Evolutionary conservation across 257 asterid species (phyloP), one percentile per base, ranked within the genome.

Genomic region (Rubia yunnanensis): DNA sequence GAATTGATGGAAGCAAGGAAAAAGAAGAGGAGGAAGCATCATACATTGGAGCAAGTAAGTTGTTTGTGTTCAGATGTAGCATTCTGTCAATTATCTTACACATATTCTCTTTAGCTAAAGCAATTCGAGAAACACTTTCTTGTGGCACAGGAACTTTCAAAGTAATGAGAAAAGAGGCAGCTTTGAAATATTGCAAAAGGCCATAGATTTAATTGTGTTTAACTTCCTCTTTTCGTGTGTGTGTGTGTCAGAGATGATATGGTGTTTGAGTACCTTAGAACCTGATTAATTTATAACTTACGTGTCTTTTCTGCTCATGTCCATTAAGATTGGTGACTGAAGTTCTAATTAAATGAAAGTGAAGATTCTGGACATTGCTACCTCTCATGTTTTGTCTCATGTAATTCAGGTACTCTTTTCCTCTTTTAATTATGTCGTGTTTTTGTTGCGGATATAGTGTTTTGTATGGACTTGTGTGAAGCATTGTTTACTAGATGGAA

Each of bases 131-230:
- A 63, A 64, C 39, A 23, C 60, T 23, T 64, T 73, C 73, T 44
- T 64, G 23, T 54, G 27, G 52, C 52, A 39, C 66, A 94, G 99
- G 99, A 92, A 76, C 95, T 94, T 61, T 80, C 85, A 54, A 41
- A 71, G 76, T 83, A 88, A 17, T 94, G 97, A 96, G 96, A 89
- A 81, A 90, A 88, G 83, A 89, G 89, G 97, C 82, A 97, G 48
- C 75, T 77, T 27, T 87, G 87, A 57, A 77, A 90, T 82, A 86
- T 87, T 72, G 63, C 84, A 1, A 84, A 94, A 78, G 92, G 80
- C 65, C 92, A 89, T 38, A 84, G 96, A 76, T 88, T 96, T 20
- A 83, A 70, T 97, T 89, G 31, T 65, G 73, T 44, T 41, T 68
- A 39, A 60, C 20, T 64, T 6, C 52, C 52, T 14, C 20, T 17